These are phyloP conservation scores for Paracoccidioides brasiliensis DNA, from an alignment of 2,329 filamentous ascomycete species.

Conservation along the genomic window DNA sequence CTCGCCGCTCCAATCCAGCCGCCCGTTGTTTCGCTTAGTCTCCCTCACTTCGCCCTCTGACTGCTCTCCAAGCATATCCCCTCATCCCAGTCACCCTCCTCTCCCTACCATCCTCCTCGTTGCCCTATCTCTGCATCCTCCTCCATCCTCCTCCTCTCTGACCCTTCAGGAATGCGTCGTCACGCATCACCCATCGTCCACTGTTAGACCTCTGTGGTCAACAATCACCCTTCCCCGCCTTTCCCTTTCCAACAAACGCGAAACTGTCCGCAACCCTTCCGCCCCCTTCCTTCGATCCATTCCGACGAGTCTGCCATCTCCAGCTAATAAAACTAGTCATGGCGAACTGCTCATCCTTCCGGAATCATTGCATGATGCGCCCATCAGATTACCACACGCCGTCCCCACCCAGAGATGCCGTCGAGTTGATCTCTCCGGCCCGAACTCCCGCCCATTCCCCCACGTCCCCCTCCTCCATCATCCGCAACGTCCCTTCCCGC, in stretches of 20 bases:
- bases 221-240: conserved; percentile 25
- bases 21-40: conserved; percentile 3
- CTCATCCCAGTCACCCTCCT: background rate
- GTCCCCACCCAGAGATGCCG: conserved; percentile 34
- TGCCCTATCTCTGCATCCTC: no score
- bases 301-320: conserved; percentile 11
- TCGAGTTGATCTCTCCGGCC: conserved; percentile 33
- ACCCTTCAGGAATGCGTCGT: conserved; percentile 29
- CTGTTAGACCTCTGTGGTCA: conserved; percentile 29
- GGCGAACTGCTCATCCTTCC: conserved; percentile 29
- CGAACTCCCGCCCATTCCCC: conserved; percentile 17
- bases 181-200: conserved; percentile 24
- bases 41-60: background rate
- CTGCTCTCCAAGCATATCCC: background rate
- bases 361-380: conserved; percentile 13
- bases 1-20: background rate
- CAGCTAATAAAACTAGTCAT: conserved; percentile 13
- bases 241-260: conserved; percentile 15
- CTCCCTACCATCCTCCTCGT: background rate
- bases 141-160: background rate
- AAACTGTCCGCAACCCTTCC: conserved; percentile 19
- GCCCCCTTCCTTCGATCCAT: conserved; percentile 13
- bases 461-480: conserved; percentile 9
- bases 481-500: conserved; percentile 13
- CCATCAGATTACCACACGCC: conserved; percentile 34